Conservation (phyloP, 148 eudicot species). For the Fallopia convolvulus region DNA sequence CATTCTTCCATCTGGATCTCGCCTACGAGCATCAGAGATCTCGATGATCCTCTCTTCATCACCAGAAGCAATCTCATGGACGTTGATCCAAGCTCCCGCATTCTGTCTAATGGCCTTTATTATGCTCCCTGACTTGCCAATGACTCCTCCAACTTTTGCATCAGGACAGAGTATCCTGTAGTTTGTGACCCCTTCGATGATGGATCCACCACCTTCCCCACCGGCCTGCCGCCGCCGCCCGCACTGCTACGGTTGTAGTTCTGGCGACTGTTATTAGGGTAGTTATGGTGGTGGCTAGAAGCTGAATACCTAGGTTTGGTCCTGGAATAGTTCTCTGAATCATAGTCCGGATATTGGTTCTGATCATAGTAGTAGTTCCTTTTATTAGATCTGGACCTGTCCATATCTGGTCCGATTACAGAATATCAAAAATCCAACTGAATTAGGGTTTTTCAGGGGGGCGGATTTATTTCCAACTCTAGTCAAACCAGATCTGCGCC, state of each 20-base stretch:
- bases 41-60: slow-evolving; percentile 95
- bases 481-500: not conserved
- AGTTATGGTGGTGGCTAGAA: slow-evolving; percentile 25
- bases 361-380: slow-evolving; percentile 70
- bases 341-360: slow-evolving; percentile 54
- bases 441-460: not conserved
- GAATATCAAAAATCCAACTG: not conserved
- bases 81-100: slow-evolving; percentile 95
- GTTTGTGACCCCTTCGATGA: slow-evolving; percentile 57
- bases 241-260: slow-evolving; percentile 18
- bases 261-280: slow-evolving; percentile 37
- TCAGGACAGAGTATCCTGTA: slow-evolving; percentile 87
- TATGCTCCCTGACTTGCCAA: slow-evolving; percentile 85
- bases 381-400: slow-evolving; percentile 83
- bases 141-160: slow-evolving; percentile 70
- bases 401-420: slow-evolving; percentile 26
- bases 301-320: slow-evolving; percentile 45
- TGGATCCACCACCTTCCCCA: slow-evolving; percentile 41
- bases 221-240: slow-evolving; percentile 26
- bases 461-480: not conserved
- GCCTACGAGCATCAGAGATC: slow-evolving; percentile 80
- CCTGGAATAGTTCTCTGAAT: slow-evolving; percentile 52
- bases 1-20: slow-evolving; percentile 89
- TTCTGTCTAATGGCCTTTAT: slow-evolving; percentile 87
- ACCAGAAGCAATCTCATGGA: slow-evolving; percentile 70